Evolutionary conservation across 2,329 filamentous ascomycete genomes (phyloP).

Genomic region (Fusarium albidum): DNA sequence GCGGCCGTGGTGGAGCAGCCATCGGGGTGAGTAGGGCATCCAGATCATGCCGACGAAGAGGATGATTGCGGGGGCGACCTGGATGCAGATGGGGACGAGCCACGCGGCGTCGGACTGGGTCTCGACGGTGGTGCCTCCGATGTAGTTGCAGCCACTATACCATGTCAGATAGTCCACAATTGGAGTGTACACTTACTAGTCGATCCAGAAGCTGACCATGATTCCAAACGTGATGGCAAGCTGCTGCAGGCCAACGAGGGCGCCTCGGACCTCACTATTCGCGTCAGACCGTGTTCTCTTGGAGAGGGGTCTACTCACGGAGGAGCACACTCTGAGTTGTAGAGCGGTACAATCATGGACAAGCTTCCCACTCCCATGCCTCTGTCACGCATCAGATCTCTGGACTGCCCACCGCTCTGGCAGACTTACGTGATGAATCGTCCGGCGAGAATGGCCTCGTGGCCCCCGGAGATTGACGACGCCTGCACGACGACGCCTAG

Average conservation of each 20-base stretch:
- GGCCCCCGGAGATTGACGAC: constrained; percentile 64
- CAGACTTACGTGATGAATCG: constrained; percentile 69
- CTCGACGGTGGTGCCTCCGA: constrained; percentile 60
- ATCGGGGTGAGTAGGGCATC: constrained; percentile 82
- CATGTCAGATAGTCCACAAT: fast-evolving
- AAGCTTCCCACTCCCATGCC: constrained; percentile 75
- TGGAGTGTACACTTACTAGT: constrained; percentile 51
- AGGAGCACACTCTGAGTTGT: constrained; percentile 56
- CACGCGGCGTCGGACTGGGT: constrained; percentile 73
- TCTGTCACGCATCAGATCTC: constrained; percentile 28
- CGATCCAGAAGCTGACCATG: constrained; percentile 71
- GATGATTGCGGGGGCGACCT: constrained; percentile 71
- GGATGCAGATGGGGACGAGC: constrained; percentile 76
- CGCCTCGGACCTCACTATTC: constrained; percentile 48
- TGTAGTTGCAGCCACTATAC: constrained; percentile 68
- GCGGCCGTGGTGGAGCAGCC: constrained; percentile 75
- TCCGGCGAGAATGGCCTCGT: constrained; percentile 71
- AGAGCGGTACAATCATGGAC: constrained; percentile 71
- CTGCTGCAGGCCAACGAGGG: constrained; percentile 57
- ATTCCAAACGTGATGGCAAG: constrained; percentile 69
- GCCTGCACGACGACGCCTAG: constrained; percentile 75
- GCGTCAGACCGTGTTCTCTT: neutral
- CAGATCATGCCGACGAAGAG: constrained; percentile 77
- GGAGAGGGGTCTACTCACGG: constrained; percentile 39
- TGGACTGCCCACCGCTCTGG: fast-evolving